Percentiles rank a stretch among this genome's conserved stretches.
These are phyloP conservation scores for Colletotrichum sp. DNA, from an alignment of 2,329 filamentous ascomycete genomes.

Conservation along the genomic window DNA sequence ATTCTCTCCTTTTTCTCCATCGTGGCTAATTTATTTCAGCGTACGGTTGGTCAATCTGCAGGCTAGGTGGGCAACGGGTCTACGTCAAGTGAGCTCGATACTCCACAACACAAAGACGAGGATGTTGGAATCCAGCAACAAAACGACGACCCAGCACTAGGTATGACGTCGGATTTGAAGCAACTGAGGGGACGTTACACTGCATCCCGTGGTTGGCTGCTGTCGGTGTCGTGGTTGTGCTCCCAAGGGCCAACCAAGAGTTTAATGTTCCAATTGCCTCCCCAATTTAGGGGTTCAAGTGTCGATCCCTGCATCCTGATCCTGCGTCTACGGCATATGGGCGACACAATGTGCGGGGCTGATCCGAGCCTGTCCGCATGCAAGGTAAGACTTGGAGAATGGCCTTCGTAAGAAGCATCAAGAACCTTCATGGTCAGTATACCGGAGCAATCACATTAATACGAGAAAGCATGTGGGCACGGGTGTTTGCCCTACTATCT, in stretches of 20 bases:
- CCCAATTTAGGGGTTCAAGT: not conserved
- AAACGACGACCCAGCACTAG: not conserved
- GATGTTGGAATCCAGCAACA: not conserved
- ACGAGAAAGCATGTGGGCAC: too few species aligned
- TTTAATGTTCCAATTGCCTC: not conserved
- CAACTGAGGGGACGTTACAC: not conserved
- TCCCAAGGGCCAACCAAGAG: not conserved
- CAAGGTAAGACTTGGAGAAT: not conserved
- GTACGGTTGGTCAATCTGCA: rapidly evolving
- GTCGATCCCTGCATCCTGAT: not conserved
- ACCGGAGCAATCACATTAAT: too few species aligned
- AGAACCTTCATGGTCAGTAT: too few species aligned
- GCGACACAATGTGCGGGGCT: not conserved
- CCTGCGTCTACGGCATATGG: not conserved
- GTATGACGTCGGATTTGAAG: not conserved
- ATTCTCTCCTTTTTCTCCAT: not conserved
- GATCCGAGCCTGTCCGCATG: not conserved
- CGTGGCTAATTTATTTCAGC: not conserved
- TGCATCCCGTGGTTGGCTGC: too few species aligned
- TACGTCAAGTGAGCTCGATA: not conserved
- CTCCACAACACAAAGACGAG: not conserved
- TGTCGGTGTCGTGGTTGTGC: not conserved
- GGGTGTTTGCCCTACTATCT: too few species aligned
- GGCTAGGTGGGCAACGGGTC: not conserved
- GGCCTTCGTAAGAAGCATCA: too few species aligned